Evolutionary conservation across 75 land plant species (phyloP), one percentile per base, ranked within the genome.

Genomic region (Selaginella moellendorffii): DNA sequence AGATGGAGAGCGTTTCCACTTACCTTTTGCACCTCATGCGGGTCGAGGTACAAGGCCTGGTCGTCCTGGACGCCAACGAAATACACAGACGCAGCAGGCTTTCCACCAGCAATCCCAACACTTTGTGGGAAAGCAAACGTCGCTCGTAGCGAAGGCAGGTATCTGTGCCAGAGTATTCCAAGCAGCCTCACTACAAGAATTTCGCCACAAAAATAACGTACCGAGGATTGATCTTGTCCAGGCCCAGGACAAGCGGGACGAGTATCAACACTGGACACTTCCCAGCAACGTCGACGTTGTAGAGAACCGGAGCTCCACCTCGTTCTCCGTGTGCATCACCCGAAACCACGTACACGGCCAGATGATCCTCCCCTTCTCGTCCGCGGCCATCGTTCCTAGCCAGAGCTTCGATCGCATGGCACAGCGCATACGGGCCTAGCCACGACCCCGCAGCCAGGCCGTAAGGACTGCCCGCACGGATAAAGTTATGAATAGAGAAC

Each of bases 401-500:
- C 64, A 95, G 75, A 62, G 85, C 75, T 70, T 84, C 97, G 78
- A 84, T 81, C 27, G 99, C 62, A 2, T 90, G 81, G 74, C 96
- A 95, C 75, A 90, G 71, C 22, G 97, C 97, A 83, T 88, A 92
- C 31, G 97, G 99, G 23, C 99, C 96, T 8, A 86, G 73, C 99
- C 99, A 95, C 24, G 89, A 82, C 1, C 99, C 99, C 61, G 85
- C 83, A 72, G 75, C 80, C 64, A 95, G 72, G 65, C 86, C 91
- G 73, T 78, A 88, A 1, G 74, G 65, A 68, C 76, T 82, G 65
- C 98, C 98, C 56, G 83, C 86, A 71, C 76, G 80, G 53, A 95
- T 71, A 51, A 95, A 67, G 67, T 86, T 95, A 77, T 86, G 97
- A 19, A 95, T 79, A 5, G 99, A 95, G 66, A 83, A 86, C 36